Evolutionary conservation across 345 rosid genomes (phyloP), one percentile per base, ranked within the genome.

Genomic region (Eucalyptus cloeziana): DNA sequence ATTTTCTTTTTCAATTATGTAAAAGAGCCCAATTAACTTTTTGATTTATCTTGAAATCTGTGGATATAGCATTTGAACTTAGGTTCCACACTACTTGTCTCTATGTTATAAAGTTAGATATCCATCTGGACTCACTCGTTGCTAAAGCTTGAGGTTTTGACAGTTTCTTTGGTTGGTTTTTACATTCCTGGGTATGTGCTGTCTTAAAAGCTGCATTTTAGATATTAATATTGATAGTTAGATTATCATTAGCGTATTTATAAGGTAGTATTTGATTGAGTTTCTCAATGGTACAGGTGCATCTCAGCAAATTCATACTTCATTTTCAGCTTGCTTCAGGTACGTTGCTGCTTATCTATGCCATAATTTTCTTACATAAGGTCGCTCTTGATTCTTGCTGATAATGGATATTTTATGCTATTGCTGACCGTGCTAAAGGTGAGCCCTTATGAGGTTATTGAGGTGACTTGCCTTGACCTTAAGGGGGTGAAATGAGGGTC

Each of bases 271-370:
- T 31, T 50, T 71, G 54, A 71, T 37, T 44, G 79, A 25, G 43
- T 51, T 88, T 31, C 27, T 51, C 47, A 21, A 47, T 76, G 67
- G 86, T 49, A 40, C 98, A 97, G 99, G 95, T 96, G 99, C 94
- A 95, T 98, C 86, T 94, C 99, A 51, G 21, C 69, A 49, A 97
- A 97, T 93, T 94, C 96, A 5, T 92, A 91, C 93, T 98, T 98
- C 93, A 96, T 97, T 89, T 94, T 93, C 91, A 92, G 87, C 93
- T 97, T 98, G 97, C 97, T 97, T 93, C 97, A 95, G 96, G 99
- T 95, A 58, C 87, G 94, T 92, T 89, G 88, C 58, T 83, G 45
- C 79, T 60, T 51, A 58, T 90, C 86, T 89, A 79, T 67, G 52
- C 47, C 25, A 37, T 52, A 44, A 27, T 22, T n/a, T 64, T 47